Base-by-base conservation (phyloP, 345 rosid genomes). In the Diplotaxis tenuifolia region DNA sequence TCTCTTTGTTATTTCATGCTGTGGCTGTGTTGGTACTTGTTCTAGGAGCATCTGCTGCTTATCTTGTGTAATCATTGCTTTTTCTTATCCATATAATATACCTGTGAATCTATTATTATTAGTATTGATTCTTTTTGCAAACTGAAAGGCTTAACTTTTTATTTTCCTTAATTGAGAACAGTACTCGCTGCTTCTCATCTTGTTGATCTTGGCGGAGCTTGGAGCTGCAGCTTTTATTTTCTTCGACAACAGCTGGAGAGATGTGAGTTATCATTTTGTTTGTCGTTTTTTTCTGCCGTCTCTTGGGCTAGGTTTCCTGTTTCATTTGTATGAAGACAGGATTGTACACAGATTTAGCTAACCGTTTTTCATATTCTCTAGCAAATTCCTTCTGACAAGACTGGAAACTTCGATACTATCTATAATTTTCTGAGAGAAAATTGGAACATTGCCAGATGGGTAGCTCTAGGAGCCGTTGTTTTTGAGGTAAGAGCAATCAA, bases 31-130 rank as follows among this genome's bases (percentile, higher is more conserved):
- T 54, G 96, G 96, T 78, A 83, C 90, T 78, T 72, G 83, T 59
- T 79, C 91, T n/a, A 70, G 95, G 75, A 96, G 86, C 22, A 88
- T 92, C 54, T 96, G 99, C 87, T 96, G 99, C 84, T 79, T 96
- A 82, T 70, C 85, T 79, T 96, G 91, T 81, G 99, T 96, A 96
- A 7, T 61, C 9, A 20, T 50, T 25, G 15, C 61, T n/a, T 21
- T 47, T 47, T 16, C 22, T 70, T 38, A 10, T 9, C 7, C 12
- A 34, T n/a, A n/a, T n/a, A n/a, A n/a, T n/a, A n/a, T n/a, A n/a
- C n/a, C n/a, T n/a, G n/a, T n/a, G n/a, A n/a, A n/a, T n/a, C n/a
- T n/a, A n/a, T n/a, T n/a, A n/a, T 25, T 52, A 19, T 53, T 53
- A 27, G 28, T 45, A 45, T 1, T 42, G n/a, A n/a, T 38, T 29